Conservation (phyloP, 148 eudicot genomes). For the Limonium bicolor region DNA sequence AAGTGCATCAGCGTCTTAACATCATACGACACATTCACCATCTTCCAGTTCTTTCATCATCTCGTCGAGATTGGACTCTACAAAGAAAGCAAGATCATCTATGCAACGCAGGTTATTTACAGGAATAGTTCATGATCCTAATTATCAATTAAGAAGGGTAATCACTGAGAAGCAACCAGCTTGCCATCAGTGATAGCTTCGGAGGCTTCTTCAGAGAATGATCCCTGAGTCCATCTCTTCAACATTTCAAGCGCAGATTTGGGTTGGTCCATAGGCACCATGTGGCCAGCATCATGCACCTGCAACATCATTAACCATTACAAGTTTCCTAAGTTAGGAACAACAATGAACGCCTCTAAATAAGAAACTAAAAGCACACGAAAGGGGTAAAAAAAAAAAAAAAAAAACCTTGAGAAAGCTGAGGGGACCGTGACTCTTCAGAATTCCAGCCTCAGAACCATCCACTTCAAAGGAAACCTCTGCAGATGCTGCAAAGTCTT, state of each 20-base stretch:
- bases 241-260: slow-evolving; percentile 73
- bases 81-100: no score
- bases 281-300: slow-evolving; percentile 92
- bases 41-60: no score
- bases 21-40: no score
- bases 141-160: not conserved
- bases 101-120: no score
- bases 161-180: slow-evolving; percentile 3
- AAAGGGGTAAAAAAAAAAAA: not conserved
- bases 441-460: slow-evolving; percentile 57
- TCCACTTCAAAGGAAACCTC: slow-evolving; percentile 65
- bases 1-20: no score
- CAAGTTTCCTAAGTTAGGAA: no score
- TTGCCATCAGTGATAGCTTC: slow-evolving; percentile 14
- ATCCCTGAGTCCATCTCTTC: slow-evolving; percentile 52
- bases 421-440: slow-evolving; percentile 61
- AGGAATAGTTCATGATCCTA: no score
- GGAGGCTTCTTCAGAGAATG: slow-evolving; percentile 3
- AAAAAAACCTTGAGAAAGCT: slow-evolving; percentile 69
- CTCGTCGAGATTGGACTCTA: no score
- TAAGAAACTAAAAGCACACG: not conserved
- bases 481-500: slow-evolving; percentile 39
- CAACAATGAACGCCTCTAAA: no score
- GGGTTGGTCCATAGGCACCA: slow-evolving; percentile 99
- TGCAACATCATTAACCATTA: no score